Base-by-base conservation (phyloP, 192 early-diverging fungal genomes). In the Backusella luteola region DNA sequence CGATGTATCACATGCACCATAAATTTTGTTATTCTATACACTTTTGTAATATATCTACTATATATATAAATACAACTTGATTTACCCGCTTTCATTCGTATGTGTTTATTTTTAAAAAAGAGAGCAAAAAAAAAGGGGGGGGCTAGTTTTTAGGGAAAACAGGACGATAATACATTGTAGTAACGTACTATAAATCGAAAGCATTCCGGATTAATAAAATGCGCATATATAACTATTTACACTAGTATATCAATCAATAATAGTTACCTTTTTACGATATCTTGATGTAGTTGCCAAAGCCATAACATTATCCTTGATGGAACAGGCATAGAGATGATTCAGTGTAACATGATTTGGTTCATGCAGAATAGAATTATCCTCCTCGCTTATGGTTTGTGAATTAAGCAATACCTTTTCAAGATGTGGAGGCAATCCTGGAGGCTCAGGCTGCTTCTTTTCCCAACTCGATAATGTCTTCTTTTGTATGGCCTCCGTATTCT, bases 291-390 rank as follows among this genome's bases (percentile, higher is more conserved):
- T 90, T 34, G 92, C 92, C 49, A 99, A 86, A 15, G 97, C 97
- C 94, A 99, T 94, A 19, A 99, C 97, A 17, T 96, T 94, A 73
- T 98, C 95, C 73, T 94, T 90, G 69, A 99, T 98, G 12, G 93
- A 95, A 78, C 94, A 97, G 6, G 97, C 97, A 80, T 98, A 98
- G 53, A 99, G 83, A 80, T 99, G 97, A 79, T 98, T 98, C 73
- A 99, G 81, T 29, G 92, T 93, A 14, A 98, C 97, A 78, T 97
- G 94, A 74, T 95, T 95, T 8, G 97, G 97, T 26, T 94, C 93
- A 0, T 94, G 94, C 15, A 99, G 81, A 6, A 93, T 85, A 7
- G 83, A 83, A 76, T 92, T 93, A 80, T 99, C 98, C 74, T 95
- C 91, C 32, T 88, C 86, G 26, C 90, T 89, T 34, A 90, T 81